Evolutionary conservation across 2,329 filamentous ascomycete species (phyloP), one percentile per base, ranked within the genome.

Genomic region (Xylaria sp.): DNA sequence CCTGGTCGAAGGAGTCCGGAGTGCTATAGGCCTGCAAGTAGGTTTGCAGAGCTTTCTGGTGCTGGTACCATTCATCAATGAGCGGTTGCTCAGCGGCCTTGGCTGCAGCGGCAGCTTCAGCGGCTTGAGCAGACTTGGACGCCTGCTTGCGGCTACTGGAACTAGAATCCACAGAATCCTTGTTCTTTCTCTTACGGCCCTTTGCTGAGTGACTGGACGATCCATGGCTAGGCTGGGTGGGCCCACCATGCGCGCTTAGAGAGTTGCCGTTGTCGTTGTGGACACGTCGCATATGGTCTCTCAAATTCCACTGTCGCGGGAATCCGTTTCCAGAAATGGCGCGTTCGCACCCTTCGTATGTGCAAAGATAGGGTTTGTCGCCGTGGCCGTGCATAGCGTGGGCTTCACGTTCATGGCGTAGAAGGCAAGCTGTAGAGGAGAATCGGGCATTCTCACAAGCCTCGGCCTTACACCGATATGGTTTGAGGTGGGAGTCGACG

Each of bases 201-300:
- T 85, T 85, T 71, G 75, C 67, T 51, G 77, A 73, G 38, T 71
- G 67, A 35, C 53, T 31, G 54, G 70, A 65, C 43, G 72, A 70
- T 54, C 76, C 70, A 53, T 76, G 75, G 35, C 67, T 70, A 25
- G 77, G 71, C 9, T 78, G 74, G 8, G 80, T 78, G 33, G 83
- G 81, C 23, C 75, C 78, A 41, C 46, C 37, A n/a, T 68, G 70
- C 48, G 52, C 25, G 58, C 1, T 53, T 41, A 74, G 68, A 6
- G 72, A 71, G 66, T 76, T 78, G 43, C 80, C 79, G 63, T 81
- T 81, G 72, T 87, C 85, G 68, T 88, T 88, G 80, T 98, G 94
- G 7, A 97, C 93, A 65, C 94, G 90, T 80, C 92, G 92, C 93
- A 97, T 97, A 83, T 98, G 94, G 79, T 98, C 94, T 77, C 90